Evolutionary conservation across 331 rosid genomes (phyloP).

Genomic region (Erythrophleum ivorense): DNA sequence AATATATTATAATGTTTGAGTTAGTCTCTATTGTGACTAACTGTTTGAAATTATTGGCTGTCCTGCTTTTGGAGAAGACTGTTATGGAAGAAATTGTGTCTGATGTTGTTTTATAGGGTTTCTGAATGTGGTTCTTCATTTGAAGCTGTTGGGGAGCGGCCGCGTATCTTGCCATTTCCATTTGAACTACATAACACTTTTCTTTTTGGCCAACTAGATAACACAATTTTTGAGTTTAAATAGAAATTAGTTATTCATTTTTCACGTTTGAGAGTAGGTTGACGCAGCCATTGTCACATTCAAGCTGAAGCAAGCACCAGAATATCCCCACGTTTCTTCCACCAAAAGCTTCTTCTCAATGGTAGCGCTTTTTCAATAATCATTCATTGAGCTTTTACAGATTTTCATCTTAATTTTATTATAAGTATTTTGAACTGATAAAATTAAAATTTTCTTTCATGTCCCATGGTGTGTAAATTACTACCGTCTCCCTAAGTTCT

Average conservation of each 20-base stretch:
- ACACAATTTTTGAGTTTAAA: not conserved
- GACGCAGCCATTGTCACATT: conserved; percentile 93
- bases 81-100: not conserved
- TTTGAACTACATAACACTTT: not conserved
- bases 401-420: conserved; percentile 29
- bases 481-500: not conserved
- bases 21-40: not conserved
- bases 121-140: conserved; percentile 11
- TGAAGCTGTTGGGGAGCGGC: not conserved
- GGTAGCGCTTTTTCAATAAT: conserved; percentile 51
- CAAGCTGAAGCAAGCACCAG: conserved; percentile 70
- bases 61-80: not conserved
- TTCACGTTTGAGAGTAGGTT: conserved; percentile 59
- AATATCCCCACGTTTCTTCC: conserved; percentile 74
- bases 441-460: not conserved
- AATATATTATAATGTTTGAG: not conserved
- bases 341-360: conserved; percentile 86
- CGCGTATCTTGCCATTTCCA: not conserved
- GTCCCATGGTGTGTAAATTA: conserved; percentile 5
- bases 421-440: conserved; percentile 6
- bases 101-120: not conserved
- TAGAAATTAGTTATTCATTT: conserved; percentile 32
- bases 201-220: not conserved
- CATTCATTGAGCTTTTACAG: conserved; percentile 8
- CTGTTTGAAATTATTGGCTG: not conserved